A percentile compares a stretch with the other conserved stretches of the same genome.
Evolutionary conservation across 768 basidiomycete species (phyloP).

Genomic region (Coprinopsis sp.): DNA sequence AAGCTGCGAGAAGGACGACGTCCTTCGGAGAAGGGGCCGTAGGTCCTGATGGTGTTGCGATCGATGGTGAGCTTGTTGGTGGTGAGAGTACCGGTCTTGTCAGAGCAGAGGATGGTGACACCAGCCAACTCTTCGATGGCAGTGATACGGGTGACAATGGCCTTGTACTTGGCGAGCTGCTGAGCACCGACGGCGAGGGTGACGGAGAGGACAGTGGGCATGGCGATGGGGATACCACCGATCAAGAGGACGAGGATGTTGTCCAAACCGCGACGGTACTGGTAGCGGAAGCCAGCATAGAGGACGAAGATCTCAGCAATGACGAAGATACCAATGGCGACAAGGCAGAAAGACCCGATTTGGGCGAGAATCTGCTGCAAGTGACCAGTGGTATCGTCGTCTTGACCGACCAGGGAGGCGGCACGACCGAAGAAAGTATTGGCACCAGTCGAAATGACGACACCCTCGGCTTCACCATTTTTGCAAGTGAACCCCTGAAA

Average conservation of each 20-base stretch:
- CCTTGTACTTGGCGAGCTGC: conserved; percentile 99
- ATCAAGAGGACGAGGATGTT: conserved; percentile 98
- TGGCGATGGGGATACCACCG: conserved; percentile 99
- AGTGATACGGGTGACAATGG: conserved; percentile 98
- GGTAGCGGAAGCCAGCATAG: conserved; percentile 88
- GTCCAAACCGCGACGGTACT: conserved; percentile 92
- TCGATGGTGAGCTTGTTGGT: conserved; percentile 99
- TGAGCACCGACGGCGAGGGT: conserved; percentile 98
- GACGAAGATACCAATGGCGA: conserved; percentile 95
- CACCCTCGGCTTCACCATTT: conserved; percentile 97
- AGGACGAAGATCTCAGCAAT: conserved; percentile 90
- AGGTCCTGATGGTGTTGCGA: conserved; percentile 83
- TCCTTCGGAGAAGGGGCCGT: conserved; percentile 86
- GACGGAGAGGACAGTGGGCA: conserved; percentile 98
- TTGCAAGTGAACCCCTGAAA: conserved; percentile 91
- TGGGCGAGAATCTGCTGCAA: conserved; percentile 98
- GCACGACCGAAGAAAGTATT: conserved; percentile 99
- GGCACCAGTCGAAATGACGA: conserved; percentile 96
- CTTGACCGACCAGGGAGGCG: conserved; percentile 94
- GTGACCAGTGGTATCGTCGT: conserved; percentile 97
- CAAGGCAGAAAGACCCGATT: conserved; percentile 95
- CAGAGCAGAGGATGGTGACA: conserved; percentile 97
- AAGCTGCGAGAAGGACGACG: conserved; percentile 89
- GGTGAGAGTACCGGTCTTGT: conserved; percentile 97
- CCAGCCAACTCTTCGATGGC: conserved; percentile 98